phyloP scores from a whole-genome alignment of 768 basidiomycete genomes.

The Pisolithus albus region DNA sequence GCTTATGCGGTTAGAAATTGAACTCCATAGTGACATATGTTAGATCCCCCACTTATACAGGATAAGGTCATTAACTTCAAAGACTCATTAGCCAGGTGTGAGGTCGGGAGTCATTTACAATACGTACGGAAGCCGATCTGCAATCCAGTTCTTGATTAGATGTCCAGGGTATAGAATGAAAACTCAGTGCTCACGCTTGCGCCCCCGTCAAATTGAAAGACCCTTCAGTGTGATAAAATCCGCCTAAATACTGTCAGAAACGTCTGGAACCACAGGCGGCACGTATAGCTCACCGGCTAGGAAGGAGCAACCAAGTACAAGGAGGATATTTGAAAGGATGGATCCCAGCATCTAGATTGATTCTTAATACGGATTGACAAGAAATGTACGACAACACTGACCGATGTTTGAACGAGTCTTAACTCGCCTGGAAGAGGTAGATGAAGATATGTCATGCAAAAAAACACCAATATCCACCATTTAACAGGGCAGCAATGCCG shows the following conservation, averaged over 20 bases:
- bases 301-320: constrained; percentile 90
- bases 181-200: constrained; percentile 56
- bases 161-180: background rate
- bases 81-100: constrained; percentile 42
- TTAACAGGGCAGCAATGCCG: constrained; percentile 74
- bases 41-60: constrained; percentile 60
- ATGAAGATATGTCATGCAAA: constrained; percentile 1
- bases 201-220: constrained; percentile 79
- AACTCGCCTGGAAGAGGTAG: constrained; percentile 52
- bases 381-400: constrained; percentile 25
- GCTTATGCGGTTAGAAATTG: constrained; percentile 9
- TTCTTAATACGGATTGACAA: background rate
- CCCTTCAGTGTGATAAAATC: constrained; percentile 58
- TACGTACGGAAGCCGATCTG: constrained; percentile 35
- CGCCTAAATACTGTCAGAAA: constrained; percentile 37
- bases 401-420: constrained; percentile 88
- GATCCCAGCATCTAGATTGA: constrained; percentile 73
- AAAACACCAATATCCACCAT: constrained; percentile 42
- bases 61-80: constrained; percentile 75
- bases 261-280: background rate
- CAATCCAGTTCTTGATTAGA: background rate
- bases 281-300: constrained; percentile 50
- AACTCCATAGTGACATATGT: background rate
- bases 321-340: constrained; percentile 81
- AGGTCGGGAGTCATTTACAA: constrained; percentile 1